Evolutionary conservation across 768 basidiomycete genomes (phyloP).

Genomic region (Xerocomellus intermedius): DNA sequence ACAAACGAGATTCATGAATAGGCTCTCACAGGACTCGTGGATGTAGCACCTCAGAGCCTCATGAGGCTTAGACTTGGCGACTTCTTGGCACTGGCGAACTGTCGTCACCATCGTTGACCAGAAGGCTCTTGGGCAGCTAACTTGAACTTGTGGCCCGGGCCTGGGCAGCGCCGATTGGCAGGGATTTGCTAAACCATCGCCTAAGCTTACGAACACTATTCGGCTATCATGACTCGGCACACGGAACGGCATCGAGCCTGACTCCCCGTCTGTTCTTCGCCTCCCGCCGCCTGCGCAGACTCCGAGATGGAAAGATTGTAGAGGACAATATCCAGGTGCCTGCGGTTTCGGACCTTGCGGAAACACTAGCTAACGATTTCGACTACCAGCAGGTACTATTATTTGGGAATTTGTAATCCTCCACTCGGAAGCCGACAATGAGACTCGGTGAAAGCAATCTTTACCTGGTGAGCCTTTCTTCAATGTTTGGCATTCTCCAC

Average conservation of each 20-base stretch:
- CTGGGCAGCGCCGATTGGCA: too few relatives aligned
- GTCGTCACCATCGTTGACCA: too few relatives aligned
- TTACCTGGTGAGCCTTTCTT: conserved; percentile 14
- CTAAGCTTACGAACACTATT: conserved; percentile 3
- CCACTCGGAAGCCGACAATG: conserved; percentile 1
- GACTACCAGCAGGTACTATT: background rate
- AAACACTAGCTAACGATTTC: background rate
- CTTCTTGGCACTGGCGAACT: too few relatives aligned
- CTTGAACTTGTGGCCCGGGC: too few relatives aligned
- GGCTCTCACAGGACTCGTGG: too few relatives aligned
- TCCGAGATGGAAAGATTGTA: conserved; percentile 12
- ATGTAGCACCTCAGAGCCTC: too few relatives aligned
- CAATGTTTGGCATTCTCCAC: background rate
- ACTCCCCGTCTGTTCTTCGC: conserved; percentile 2
- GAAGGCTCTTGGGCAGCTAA: too few relatives aligned
- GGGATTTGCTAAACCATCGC: background rate
- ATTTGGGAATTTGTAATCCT: background rate
- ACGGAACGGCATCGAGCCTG: background rate
- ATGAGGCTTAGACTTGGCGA: too few relatives aligned
- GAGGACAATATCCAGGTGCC: conserved; percentile 4
- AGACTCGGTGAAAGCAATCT: conserved; percentile 8
- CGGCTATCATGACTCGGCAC: background rate
- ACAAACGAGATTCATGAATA: too few relatives aligned
- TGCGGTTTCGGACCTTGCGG: background rate
- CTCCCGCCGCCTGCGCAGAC: background rate